Evolutionary conservation across 352 stramenopile species (phyloP).

Genomic region (Chrysophaeum taylorii): DNA sequence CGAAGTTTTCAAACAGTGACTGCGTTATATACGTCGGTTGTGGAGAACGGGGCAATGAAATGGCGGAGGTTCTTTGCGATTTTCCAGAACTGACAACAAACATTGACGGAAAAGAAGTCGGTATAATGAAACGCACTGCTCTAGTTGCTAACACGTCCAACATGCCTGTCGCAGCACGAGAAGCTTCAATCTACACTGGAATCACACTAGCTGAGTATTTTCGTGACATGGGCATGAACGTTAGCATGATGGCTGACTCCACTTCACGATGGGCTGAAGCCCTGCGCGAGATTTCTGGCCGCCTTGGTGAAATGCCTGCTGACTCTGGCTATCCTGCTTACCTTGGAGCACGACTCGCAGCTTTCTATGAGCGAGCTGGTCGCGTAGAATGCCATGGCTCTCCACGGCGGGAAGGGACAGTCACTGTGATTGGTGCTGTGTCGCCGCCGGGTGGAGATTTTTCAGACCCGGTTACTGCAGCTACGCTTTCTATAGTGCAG

Average conservation of each 20-base stretch:
- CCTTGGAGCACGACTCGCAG: constrained; percentile 91
- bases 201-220: constrained; percentile 99
- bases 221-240: constrained; percentile 96
- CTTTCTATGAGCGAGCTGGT: constrained; percentile 99
- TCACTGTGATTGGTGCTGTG: constrained; percentile 97
- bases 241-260: constrained; percentile 99
- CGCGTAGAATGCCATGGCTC: constrained; percentile 90
- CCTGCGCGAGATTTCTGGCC: constrained; percentile 98
- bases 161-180: constrained; percentile 98
- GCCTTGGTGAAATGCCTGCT: constrained; percentile 98
- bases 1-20: constrained; percentile 98
- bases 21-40: constrained; percentile 98
- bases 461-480: constrained; percentile 96
- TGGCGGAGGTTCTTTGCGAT: constrained; percentile 92
- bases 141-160: constrained; percentile 99
- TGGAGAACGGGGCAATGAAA: constrained; percentile 98
- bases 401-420: constrained; percentile 89
- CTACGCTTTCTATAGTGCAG: constrained; percentile 98
- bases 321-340: constrained; percentile 96
- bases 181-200: constrained; percentile 98
- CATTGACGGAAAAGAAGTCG: constrained; percentile 89
- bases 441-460: constrained; percentile 98
- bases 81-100: constrained; percentile 99
- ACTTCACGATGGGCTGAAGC: constrained; percentile 98
- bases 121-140: constrained; percentile 99